Percentiles rank a stretch among this genome's conserved stretches.
Conservation (phyloP, 2,329 filamentous ascomycete genomes). For the Clonostachys rosea region DNA sequence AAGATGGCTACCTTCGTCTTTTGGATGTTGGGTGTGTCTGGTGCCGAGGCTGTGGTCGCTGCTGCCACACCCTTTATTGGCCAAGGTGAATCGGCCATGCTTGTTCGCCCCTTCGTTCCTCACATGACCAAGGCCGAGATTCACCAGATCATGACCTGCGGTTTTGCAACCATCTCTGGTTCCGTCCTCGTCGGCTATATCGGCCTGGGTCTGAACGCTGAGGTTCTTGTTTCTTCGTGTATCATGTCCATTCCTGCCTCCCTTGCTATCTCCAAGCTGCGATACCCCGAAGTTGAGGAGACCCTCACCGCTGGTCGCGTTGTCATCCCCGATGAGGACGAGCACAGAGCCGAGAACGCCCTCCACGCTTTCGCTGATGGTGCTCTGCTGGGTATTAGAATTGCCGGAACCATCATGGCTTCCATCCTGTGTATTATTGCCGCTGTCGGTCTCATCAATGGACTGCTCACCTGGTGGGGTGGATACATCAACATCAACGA, state of each 20-base stretch:
- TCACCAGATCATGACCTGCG: slow-evolving; percentile 89
- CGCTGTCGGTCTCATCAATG: slow-evolving; percentile 69
- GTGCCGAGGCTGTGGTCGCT: slow-evolving; percentile 89
- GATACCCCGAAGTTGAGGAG: slow-evolving; percentile 84
- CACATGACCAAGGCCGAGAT: slow-evolving; percentile 84
- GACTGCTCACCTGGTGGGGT: slow-evolving; percentile 79
- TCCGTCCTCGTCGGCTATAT: slow-evolving; percentile 86
- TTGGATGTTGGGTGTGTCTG: slow-evolving; percentile 82
- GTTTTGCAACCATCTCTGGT: slow-evolving; percentile 88
- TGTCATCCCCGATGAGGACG: slow-evolving; percentile 74
- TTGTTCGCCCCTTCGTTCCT: slow-evolving; percentile 81
- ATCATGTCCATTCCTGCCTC: slow-evolving; percentile 96
- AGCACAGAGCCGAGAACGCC: slow-evolving; percentile 71
- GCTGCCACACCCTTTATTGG: slow-evolving; percentile 92
- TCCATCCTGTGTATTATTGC: slow-evolving; percentile 83
- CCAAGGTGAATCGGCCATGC: slow-evolving; percentile 89
- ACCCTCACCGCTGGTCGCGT: slow-evolving; percentile 78
- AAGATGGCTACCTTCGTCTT: slow-evolving; percentile 92
- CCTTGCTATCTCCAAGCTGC: slow-evolving; percentile 82
- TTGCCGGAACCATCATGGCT: slow-evolving; percentile 75
- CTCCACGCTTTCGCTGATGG: slow-evolving; percentile 84
- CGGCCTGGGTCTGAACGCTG: slow-evolving; percentile 73
- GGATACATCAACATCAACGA: slow-evolving; percentile 69
- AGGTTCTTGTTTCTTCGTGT: slow-evolving; percentile 84
- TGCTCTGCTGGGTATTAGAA: slow-evolving; percentile 81